Percentiles rank a stretch among this genome's conserved stretches.
Conservation (phyloP, 805 yeast species). For the Pichia pseudocactophila region DNA sequence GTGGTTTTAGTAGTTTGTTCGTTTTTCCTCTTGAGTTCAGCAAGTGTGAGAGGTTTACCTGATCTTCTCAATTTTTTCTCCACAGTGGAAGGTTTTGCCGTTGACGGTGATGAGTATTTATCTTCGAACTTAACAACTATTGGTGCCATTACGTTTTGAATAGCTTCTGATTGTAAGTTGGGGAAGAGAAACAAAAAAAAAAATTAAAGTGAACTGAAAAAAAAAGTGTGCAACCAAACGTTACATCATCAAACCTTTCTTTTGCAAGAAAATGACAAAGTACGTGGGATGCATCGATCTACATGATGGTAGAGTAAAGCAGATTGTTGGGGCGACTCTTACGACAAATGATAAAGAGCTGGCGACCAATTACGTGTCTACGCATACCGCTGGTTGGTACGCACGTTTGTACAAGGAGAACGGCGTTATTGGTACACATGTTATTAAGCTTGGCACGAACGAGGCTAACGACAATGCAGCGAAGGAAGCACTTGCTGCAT, state of each 20-base stretch:
- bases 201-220: too few relatives aligned
- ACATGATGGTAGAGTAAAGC: constrained; percentile 92
- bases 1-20: constrained; percentile 25
- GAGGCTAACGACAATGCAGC: constrained; percentile 81
- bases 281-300: constrained; percentile 94
- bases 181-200: not conserved
- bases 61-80: constrained; percentile 46
- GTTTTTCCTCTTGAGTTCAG: constrained; percentile 30
- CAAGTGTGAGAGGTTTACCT: constrained; percentile 52
- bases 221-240: too few relatives aligned
- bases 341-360: constrained; percentile 33
- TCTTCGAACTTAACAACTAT: constrained; percentile 41
- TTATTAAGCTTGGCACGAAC: constrained; percentile 78
- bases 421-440: constrained; percentile 72
- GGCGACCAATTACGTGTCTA: constrained; percentile 71
- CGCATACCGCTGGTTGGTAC: constrained; percentile 64
- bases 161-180: not conserved
- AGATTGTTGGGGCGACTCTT: constrained; percentile 91
- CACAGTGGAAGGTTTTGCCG: constrained; percentile 24
- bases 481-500: constrained; percentile 54
- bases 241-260: too few relatives aligned
- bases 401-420: constrained; percentile 58
- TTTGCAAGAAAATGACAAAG: too few relatives aligned
- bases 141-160: constrained; percentile 26
- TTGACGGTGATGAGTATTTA: constrained; percentile 21